Percentiles rank a stretch among this genome's conserved stretches.
These are phyloP conservation scores for Trichoderma sp. DNA, from an alignment of 2,329 filamentous ascomycete genomes.

Conservation along the genomic window DNA sequence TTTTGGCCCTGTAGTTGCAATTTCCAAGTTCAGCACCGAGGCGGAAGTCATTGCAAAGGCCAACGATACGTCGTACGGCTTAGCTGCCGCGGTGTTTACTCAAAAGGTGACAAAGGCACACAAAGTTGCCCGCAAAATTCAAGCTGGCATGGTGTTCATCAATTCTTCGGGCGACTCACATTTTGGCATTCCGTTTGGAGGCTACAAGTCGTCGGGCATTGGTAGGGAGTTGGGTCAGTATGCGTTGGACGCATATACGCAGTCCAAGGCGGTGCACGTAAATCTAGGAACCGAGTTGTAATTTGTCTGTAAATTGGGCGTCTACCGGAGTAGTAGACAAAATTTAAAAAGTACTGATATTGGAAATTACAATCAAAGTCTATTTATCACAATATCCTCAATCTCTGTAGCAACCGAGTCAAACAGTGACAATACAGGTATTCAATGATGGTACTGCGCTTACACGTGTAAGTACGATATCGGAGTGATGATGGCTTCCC, in stretches of 20 bases:
- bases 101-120: constrained; percentile 36
- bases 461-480: neutral
- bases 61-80: constrained; percentile 49
- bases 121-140: constrained; percentile 52
- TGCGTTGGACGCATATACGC: constrained; percentile 34
- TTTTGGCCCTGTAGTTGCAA: constrained; percentile 45
- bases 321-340: neutral
- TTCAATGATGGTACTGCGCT: neutral
- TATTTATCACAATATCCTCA: neutral
- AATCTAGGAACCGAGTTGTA: neutral
- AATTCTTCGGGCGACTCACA: constrained; percentile 42
- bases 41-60: constrained; percentile 53
- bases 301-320: neutral
- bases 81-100: constrained; percentile 34
- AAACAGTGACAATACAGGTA: neutral
- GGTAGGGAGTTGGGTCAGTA: constrained; percentile 37
- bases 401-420: neutral
- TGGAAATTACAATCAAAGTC: neutral
- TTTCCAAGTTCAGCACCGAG: constrained; percentile 48
- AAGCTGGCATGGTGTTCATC: constrained; percentile 68
- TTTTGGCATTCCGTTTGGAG: constrained; percentile 36
- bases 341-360: neutral
- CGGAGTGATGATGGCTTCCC: neutral
- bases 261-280: constrained; percentile 31
- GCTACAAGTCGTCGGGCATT: constrained; percentile 38